Evolutionary conservation across 306 rosid species (phyloP), one percentile per base, ranked within the genome.

Genomic region (Acacia crassicarpa): DNA sequence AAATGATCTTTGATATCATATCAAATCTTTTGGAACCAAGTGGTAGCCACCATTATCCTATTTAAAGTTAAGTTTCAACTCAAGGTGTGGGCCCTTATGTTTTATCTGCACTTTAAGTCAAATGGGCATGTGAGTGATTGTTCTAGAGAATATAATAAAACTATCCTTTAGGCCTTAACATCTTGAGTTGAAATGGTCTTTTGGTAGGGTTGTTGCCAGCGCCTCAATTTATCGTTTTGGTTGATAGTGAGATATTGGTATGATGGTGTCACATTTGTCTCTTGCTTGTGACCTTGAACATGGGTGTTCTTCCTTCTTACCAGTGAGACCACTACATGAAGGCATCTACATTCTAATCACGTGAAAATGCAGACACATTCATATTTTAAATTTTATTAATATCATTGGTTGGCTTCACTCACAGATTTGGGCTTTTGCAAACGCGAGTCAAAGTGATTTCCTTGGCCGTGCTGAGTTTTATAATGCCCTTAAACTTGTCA

Each of bases 401-500:
- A 25, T 76, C 80, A 25, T 46, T 69, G 23, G 79, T 77, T 78
- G 61, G 77, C 65, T 84, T 70, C 41, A 68, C 83, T 61, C 87
- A 82, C 90, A 96, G 99, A 90, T 96, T 79, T 96, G 99, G 99
- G 91, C 89, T 41, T 72, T 75, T 88, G 93, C 99, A 76, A 92
- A 94, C 80, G 90, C 59, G 84, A 89, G 90, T 80, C 95, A 94
- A 76, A 90, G 90, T 79, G 91, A 91, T 44, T 96, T 83, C 80
- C 98, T 96, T 58, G 97, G 97, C 53, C 91, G 93, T 53, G 84
- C 89, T 5, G 99, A 94, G 89, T 96, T 96, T 83, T 94, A 96
- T 87, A 92, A 96, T 90, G 98, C 98, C 72, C 99, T 96, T 83
- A 94, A 88, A 81, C 99, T 96, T 83, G 97, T 92, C 53, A 96